A percentile compares a stretch with the other conserved stretches of the same genome.
These are phyloP conservation scores for Melanomma pulvis-pyrius DNA, from an alignment of 495 filamentous ascomycete genomes.

Conservation along the genomic window DNA sequence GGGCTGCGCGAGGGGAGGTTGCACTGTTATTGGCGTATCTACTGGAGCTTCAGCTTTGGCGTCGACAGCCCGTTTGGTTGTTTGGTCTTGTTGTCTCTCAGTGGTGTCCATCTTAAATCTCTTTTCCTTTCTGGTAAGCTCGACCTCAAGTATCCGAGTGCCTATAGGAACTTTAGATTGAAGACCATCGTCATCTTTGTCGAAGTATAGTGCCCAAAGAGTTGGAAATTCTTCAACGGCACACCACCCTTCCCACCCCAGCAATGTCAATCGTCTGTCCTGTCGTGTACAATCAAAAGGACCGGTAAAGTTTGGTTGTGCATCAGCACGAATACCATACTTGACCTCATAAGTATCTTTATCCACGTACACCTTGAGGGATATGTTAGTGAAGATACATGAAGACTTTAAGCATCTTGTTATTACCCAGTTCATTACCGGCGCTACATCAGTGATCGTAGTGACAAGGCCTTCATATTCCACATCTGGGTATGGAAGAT, in stretches of 20 bases:
- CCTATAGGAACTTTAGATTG: conserved; percentile 23
- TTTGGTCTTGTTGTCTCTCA: conserved; percentile 32
- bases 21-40: conserved; percentile 18
- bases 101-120: conserved; percentile 24
- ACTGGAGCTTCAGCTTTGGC: conserved; percentile 21
- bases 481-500: conserved; percentile 39
- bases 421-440: conserved; percentile 42
- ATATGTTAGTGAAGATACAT: background rate
- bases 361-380: conserved; percentile 38
- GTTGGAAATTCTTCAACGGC: conserved; percentile 41
- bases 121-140: conserved; percentile 34
- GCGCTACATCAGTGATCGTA: conserved; percentile 42
- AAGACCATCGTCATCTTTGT: conserved; percentile 38
- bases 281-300: conserved; percentile 43
- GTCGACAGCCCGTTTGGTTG: conserved; percentile 26
- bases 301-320: conserved; percentile 39
- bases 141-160: conserved; percentile 29
- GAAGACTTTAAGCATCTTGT: background rate
- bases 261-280: conserved; percentile 42
- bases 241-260: conserved; percentile 46
- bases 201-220: conserved; percentile 39
- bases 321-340: conserved; percentile 41
- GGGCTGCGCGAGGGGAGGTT: conserved; percentile 5
- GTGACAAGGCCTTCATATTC: conserved; percentile 42
- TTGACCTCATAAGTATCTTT: conserved; percentile 41